Evolutionary conservation across 805 yeast species (phyloP).

Genomic region (Zygosaccharomyces lentus): DNA sequence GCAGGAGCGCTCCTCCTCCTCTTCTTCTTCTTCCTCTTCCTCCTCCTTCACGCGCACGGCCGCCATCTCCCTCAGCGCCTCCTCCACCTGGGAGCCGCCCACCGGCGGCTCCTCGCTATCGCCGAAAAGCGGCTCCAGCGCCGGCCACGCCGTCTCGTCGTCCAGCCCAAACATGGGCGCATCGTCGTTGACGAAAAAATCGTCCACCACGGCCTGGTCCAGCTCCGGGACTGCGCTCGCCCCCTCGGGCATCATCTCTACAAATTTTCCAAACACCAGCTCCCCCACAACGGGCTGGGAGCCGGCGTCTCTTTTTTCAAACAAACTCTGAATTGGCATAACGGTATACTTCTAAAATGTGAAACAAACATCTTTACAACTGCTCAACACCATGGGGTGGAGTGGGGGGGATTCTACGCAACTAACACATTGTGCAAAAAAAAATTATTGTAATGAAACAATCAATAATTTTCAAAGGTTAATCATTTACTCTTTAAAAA

Average conservation of each 20-base stretch:
- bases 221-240: not conserved
- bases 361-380: not conserved
- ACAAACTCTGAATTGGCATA: slow-evolving; percentile 6
- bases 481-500: not conserved
- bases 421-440: not conserved
- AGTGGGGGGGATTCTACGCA: not conserved
- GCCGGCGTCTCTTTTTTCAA: slow-evolving; percentile 1
- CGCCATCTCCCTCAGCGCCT: slow-evolving; percentile 17
- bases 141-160: slow-evolving; percentile 8
- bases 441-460: not conserved
- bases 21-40: slow-evolving; percentile 3
- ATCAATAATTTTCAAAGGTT: not conserved
- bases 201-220: slow-evolving; percentile 53
- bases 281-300: slow-evolving; percentile 23
- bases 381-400: not conserved
- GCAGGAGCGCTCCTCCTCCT: slow-evolving; percentile 11
- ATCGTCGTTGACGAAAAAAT: slow-evolving; percentile 37
- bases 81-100: slow-evolving; percentile 1
- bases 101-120: slow-evolving; percentile 30
- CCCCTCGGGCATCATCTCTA: not conserved
- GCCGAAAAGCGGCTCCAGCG: slow-evolving; percentile 32
- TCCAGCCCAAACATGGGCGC: slow-evolving; percentile 52
- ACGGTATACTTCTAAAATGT: not conserved
- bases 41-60: not conserved
- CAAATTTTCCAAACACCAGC: slow-evolving; percentile 25